These are phyloP conservation scores for Eimeria sp. DNA, from an alignment of 169 alveolate genomes.

Conservation along the genomic window DNA sequence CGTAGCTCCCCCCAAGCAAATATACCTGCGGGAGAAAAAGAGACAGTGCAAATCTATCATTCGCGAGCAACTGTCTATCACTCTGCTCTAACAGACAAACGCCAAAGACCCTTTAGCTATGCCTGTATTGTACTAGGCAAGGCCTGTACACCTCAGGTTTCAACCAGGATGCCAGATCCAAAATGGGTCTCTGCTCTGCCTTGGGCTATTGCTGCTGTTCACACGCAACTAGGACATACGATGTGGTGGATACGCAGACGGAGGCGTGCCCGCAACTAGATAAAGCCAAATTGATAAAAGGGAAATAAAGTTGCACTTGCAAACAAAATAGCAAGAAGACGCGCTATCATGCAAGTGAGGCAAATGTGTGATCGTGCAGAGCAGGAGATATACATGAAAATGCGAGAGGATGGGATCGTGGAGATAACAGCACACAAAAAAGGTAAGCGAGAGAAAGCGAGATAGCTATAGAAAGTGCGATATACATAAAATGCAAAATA, in stretches of 20 bases:
- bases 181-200: no score
- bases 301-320: background rate
- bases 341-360: no score
- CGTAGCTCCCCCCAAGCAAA: constrained; percentile 8
- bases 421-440: no score
- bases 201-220: no score
- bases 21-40: background rate
- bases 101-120: background rate
- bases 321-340: no score
- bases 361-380: no score
- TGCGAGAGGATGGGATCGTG: no score
- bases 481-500: no score
- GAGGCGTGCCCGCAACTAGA: background rate
- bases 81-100: background rate
- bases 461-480: no score
- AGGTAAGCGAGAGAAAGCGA: no score
- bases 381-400: no score
- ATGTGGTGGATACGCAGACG: background rate
- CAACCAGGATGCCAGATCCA: background rate
- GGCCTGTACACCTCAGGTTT: background rate
- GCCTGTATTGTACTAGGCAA: background rate
- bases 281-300: background rate
- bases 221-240: no score
- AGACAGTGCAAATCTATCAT: background rate
- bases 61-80: background rate